Conservation (phyloP, 208 protist species). For the Phytomonas sp. region DNA sequence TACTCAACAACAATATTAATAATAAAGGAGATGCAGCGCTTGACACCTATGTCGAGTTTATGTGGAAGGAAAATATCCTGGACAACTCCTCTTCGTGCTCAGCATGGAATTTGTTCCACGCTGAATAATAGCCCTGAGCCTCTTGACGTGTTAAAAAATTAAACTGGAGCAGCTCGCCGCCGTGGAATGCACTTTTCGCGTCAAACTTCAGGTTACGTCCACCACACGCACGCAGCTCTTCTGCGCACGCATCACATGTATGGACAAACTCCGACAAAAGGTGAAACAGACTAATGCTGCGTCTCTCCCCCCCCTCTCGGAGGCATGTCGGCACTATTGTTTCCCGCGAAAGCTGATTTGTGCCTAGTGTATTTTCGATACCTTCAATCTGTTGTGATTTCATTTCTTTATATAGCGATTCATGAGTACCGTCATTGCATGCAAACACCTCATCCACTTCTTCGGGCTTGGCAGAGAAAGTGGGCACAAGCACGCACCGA, state of each 20-base stretch:
- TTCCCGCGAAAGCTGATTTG: not conserved
- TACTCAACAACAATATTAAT: not conserved
- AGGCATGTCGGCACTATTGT: not conserved
- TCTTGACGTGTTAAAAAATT: not conserved
- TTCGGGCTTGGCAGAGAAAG: constrained; percentile 17
- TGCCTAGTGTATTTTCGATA: not conserved
- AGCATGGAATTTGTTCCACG: not conserved
- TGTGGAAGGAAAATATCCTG: not conserved
- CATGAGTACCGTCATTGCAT: not conserved
- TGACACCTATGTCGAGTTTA: not conserved
- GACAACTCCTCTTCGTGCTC: not conserved
- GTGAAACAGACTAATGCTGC: not conserved
- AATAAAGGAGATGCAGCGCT: not conserved
- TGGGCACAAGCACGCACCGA: constrained; percentile 26
- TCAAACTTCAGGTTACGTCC: not conserved
- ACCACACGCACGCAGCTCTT: constrained; percentile 2
- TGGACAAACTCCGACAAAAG: not conserved
- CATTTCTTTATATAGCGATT: not conserved
- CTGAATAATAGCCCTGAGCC: not conserved
- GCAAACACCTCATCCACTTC: not conserved
- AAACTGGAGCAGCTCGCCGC: not conserved
- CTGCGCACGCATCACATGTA: not conserved
- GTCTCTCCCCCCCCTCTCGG: not conserved
- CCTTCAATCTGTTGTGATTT: not conserved
- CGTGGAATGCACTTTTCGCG: not conserved